Evolutionary conservation across 2,329 filamentous ascomycete genomes (phyloP).

Genomic region (Dothistroma pini): DNA sequence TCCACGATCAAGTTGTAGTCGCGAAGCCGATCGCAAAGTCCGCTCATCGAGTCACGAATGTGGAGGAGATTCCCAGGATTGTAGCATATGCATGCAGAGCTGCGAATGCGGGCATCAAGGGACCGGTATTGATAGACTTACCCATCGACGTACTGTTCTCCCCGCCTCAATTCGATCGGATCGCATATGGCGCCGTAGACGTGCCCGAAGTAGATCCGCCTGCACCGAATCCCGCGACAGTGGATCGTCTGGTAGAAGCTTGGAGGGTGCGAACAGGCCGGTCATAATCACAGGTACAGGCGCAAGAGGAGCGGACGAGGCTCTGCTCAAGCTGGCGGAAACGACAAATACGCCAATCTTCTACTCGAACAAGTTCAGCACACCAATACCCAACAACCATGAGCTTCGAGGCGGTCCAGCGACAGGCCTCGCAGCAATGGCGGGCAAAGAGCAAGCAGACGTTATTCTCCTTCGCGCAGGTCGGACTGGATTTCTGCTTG

Average conservation of each 20-base stretch:
- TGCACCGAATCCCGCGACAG: constrained; percentile 37
- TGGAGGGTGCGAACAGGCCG: constrained; percentile 38
- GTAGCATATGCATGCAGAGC: constrained; percentile 39
- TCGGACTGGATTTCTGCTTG: constrained; percentile 20
- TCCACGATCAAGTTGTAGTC: constrained; percentile 46
- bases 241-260: constrained; percentile 35
- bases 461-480: constrained; percentile 40
- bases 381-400: constrained; percentile 30
- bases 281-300: constrained; percentile 44
- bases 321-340: constrained; percentile 35
- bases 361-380: constrained; percentile 39
- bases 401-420: constrained; percentile 38
- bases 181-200: constrained; percentile 43
- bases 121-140: constrained; percentile 40
- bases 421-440: constrained; percentile 34
- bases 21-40: constrained; percentile 47
- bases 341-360: constrained; percentile 40
- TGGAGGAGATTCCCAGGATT: constrained; percentile 46
- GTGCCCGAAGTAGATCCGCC: constrained; percentile 35
- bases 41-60: constrained; percentile 43
- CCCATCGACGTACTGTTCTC: constrained; percentile 43
- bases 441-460: constrained; percentile 37
- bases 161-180: constrained; percentile 36
- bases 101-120: constrained; percentile 39
- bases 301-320: constrained; percentile 26